Conservation (phyloP, 371 early-diverging fungal species). For the Saksenaea oblongispora region DNA sequence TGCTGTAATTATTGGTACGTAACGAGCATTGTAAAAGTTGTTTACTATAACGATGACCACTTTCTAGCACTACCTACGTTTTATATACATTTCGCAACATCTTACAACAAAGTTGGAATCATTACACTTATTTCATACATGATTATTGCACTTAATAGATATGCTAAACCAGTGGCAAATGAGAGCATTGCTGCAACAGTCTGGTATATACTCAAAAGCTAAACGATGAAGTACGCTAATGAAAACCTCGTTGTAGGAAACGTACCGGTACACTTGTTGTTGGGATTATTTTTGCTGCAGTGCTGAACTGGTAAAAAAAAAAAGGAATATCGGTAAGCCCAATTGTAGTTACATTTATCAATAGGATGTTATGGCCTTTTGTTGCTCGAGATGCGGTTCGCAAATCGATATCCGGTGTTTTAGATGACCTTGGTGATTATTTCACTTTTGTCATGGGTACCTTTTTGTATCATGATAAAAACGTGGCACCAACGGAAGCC, state of each 20-base stretch:
- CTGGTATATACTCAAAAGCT: conserved; percentile 28
- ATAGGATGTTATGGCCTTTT: conserved; percentile 62
- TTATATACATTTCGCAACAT: conserved; percentile 49
- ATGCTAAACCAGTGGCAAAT: conserved; percentile 22
- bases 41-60: neutral
- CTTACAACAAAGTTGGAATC: conserved; percentile 46
- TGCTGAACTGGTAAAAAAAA: conserved; percentile 51
- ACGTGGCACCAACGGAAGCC: conserved; percentile 16
- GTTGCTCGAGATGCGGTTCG: conserved; percentile 60
- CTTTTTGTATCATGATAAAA: conserved; percentile 36
- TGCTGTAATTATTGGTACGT: conserved; percentile 56
- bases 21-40: neutral
- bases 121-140: conserved; percentile 44
- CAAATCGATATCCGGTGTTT: conserved; percentile 43
- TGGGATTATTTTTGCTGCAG: conserved; percentile 54
- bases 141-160: conserved; percentile 43
- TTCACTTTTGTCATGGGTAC: conserved; percentile 46
- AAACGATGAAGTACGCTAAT: neutral
- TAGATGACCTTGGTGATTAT: conserved; percentile 45
- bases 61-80: conserved; percentile 47
- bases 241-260: conserved; percentile 33
- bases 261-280: conserved; percentile 54
- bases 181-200: conserved; percentile 44
- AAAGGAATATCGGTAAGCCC: neutral
- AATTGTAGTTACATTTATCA: neutral